Conservation (phyloP, 148 eudicot genomes). For the Rhododendron henanense region DNA sequence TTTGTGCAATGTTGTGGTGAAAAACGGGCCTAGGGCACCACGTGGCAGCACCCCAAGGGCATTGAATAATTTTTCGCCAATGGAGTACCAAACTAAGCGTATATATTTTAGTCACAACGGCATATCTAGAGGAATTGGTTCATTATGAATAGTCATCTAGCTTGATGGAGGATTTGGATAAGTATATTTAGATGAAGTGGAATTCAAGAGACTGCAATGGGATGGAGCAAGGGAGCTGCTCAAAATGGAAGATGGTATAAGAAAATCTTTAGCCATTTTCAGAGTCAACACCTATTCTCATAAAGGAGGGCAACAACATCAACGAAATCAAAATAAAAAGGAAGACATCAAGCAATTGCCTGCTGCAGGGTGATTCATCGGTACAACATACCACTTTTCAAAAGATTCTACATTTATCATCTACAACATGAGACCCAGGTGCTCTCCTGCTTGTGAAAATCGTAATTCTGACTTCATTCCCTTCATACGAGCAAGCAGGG, state of each 20-base stretch:
- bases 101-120: neutral
- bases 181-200: neutral
- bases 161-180: neutral
- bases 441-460: neutral
- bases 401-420: neutral
- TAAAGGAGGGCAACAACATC: neutral
- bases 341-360: neutral
- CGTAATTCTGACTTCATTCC: neutral
- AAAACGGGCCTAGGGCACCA: too few species aligned
- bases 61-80: neutral
- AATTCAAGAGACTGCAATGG: neutral
- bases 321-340: neutral
- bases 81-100: neutral
- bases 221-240: neutral
- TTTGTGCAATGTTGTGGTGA: too few species aligned
- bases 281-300: neutral
- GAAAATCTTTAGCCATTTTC: neutral
- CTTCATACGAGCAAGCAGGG: neutral
- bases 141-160: neutral
- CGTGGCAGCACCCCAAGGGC: too few species aligned
- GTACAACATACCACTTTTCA: neutral
- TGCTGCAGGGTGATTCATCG: neutral
- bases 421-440: slow-evolving; percentile 6
- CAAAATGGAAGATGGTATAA: neutral
- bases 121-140: neutral